phyloP scores from a whole-genome alignment of 495 filamentous ascomycete species.

The Penicillium crystallinum region DNA sequence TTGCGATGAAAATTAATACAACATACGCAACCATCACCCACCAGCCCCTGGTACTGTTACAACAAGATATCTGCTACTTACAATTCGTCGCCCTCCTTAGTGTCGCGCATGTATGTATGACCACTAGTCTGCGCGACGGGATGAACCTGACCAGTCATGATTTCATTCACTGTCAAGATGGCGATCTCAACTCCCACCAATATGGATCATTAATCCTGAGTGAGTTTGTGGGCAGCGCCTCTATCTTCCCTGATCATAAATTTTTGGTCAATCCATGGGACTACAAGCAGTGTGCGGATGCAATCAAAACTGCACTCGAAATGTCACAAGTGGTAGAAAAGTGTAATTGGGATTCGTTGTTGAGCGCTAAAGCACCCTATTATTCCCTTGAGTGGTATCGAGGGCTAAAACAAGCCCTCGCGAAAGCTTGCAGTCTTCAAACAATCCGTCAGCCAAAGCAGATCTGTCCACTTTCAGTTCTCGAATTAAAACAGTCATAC shows the following conservation, averaged over 20 bases:
- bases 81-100: conserved; percentile 81
- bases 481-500: conserved; percentile 56
- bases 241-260: conserved; percentile 62
- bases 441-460: conserved; percentile 63
- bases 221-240: conserved; percentile 87
- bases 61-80: conserved; percentile 80
- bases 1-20: conserved; percentile 82
- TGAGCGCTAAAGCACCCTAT: conserved; percentile 61
- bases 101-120: conserved; percentile 78
- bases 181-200: conserved; percentile 56
- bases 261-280: conserved; percentile 90
- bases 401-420: conserved; percentile 54
- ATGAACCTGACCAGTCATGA: conserved; percentile 91
- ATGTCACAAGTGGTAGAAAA: conserved; percentile 68
- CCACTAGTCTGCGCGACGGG: conserved; percentile 81
- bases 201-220: conserved; percentile 84
- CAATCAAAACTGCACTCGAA: conserved; percentile 68
- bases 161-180: conserved; percentile 82
- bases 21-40: conserved; percentile 75
- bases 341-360: conserved; percentile 64
- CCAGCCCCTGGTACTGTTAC: conserved; percentile 79
- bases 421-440: conserved; percentile 62
- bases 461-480: conserved; percentile 64
- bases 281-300: conserved; percentile 71
- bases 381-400: conserved; percentile 73